Base-by-base conservation (phyloP, 495 filamentous ascomycete genomes). In the Aspergillus avenaceus region DNA sequence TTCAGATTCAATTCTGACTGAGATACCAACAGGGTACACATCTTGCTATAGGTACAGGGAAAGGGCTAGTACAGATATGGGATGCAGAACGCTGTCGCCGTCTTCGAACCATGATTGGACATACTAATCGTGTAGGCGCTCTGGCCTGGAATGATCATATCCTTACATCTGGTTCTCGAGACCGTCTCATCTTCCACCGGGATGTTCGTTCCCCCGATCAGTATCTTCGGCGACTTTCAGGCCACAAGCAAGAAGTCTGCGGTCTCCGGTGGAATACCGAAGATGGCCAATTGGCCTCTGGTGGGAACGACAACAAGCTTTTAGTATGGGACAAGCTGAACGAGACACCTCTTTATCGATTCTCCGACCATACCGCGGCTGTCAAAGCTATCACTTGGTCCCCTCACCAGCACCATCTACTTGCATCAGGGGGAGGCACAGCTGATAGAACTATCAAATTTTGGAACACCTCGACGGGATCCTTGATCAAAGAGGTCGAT, bases 361-460 rank as follows among this genome's bases (percentile, higher is more conserved):
- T 96, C 60, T 85, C 84, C 14, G 90, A 96, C 43, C 93, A 98
- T 63, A 91, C 82, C 19, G 93, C 93, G 4, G 93, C 93, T 7
- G 93, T 98, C 41, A 98, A 98, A 65, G 93, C 93, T 8, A 96
- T 98, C 54, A 87, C 93, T n/a, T 98, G 93, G 93, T 96, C 89
- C 22, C 93, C 93, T 16, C 93, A 98, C 66, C 93, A 97, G 55
- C 86, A 86, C 36, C 87, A 91, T 40, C 82, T 97, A 1, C 81
- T 98, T 18, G 95, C 93, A n/a, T 95, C 89, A 8, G 93, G 93
- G 32, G 93, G 93, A 48, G 93, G 93, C 58, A 98, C 93, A 0
- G 93, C 91, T 14, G 93, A 98, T 71, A 81, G 92, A 41, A 81
- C 88, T 19, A 98, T 98, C 67, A 96, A 95, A 51, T 98, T 98